A percentile compares a stretch with the other conserved stretches of the same genome.
These are phyloP conservation scores for Periconia sp. DNA, from an alignment of 2,329 filamentous ascomycete species.

Conservation along the genomic window DNA sequence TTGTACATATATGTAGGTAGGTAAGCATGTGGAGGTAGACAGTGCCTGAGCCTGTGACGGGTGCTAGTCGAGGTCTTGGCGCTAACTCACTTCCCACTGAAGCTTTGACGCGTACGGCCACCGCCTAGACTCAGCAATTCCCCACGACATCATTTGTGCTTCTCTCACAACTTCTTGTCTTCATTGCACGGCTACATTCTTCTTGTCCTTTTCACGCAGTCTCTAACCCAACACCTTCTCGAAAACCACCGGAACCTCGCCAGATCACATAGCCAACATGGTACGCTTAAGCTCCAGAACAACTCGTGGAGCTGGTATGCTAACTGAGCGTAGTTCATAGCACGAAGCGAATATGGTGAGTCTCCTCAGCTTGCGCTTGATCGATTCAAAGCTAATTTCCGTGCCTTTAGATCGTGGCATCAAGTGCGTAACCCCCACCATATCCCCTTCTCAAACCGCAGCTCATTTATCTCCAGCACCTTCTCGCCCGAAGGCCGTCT, in stretches of 20 bases:
- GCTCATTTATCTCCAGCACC: constrained; percentile 64
- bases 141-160: neutral
- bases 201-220: neutral
- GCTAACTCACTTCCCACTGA: neutral
- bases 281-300: constrained; percentile 23
- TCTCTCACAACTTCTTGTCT: neutral
- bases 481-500: constrained; percentile 99
- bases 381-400: constrained; percentile 20
- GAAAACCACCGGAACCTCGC: neutral
- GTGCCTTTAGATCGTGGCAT: constrained; percentile 79
- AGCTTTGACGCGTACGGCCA: neutral
- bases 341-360: constrained; percentile 99
- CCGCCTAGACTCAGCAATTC: neutral
- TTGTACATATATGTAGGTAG: no score
- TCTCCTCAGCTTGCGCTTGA: constrained; percentile 11
- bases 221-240: neutral
- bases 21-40: no score
- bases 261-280: constrained; percentile 27
- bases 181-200: neutral
- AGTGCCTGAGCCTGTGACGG: neutral
- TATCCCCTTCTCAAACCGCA: constrained; percentile 7
- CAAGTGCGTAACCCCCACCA: constrained; percentile 66
- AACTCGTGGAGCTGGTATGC: constrained; percentile 34
- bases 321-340: constrained; percentile 73
- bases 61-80: neutral